Conservation (phyloP, 2,329 filamentous ascomycete genomes). For the Davidsoniella eucalypti region DNA sequence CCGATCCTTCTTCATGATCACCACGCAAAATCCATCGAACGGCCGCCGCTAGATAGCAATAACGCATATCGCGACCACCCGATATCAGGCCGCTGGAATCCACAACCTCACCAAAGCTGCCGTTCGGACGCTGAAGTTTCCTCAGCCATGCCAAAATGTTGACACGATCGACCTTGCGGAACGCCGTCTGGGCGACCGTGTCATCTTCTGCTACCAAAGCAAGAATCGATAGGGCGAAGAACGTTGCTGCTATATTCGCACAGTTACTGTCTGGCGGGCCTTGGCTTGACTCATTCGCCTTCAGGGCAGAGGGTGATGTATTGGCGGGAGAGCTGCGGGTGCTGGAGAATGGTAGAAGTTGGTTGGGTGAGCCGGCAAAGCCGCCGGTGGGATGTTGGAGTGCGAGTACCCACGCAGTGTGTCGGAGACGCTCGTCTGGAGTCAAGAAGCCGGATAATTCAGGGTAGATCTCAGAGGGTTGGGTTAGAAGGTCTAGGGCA, state of each 20-base stretch:
- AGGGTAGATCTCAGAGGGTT: conserved; percentile 29
- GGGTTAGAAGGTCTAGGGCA: conserved; percentile 64
- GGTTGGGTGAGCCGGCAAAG: conserved; percentile 69
- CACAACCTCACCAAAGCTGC: conserved; percentile 79
- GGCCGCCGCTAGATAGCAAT: conserved; percentile 69
- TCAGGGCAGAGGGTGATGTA: no score
- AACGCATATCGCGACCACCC: conserved; percentile 71
- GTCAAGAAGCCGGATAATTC: conserved; percentile 30
- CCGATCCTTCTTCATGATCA: conserved; percentile 30
- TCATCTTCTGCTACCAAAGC: conserved; percentile 33
- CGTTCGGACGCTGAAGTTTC: conserved; percentile 61
- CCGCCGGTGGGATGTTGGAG: conserved; percentile 78
- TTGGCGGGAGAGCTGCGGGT: conserved; percentile 14
- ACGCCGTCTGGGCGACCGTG: conserved; percentile 24
- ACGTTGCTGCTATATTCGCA: conserved; percentile 72
- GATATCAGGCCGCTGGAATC: conserved; percentile 41
- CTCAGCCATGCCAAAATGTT: conserved; percentile 60
- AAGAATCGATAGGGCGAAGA: conserved; percentile 68
- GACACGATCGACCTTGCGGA: conserved; percentile 48
- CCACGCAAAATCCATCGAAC: conserved; percentile 71
- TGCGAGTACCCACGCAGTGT: conserved; percentile 64
- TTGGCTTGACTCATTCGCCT: no score
- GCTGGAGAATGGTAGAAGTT: conserved; percentile 28
- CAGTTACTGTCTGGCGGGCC: conserved; percentile 6
- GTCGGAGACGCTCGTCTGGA: conserved; percentile 25